These are phyloP conservation scores for Pestalotiopsis sp. DNA, from an alignment of 2,329 filamentous ascomycete species.

Conservation along the genomic window DNA sequence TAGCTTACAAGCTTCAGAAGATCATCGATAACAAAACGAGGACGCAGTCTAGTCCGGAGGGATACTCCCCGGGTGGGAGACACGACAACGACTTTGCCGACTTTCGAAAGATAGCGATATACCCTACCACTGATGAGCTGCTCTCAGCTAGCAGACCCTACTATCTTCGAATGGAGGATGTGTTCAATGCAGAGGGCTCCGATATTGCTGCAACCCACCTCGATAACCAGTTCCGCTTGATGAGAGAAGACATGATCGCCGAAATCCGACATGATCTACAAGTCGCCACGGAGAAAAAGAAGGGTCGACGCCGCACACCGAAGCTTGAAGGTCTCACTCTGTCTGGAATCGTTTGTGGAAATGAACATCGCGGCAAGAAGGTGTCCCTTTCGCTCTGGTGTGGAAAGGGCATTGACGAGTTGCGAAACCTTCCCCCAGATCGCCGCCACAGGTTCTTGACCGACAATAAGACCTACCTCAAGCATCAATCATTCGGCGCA, in stretches of 20 bases:
- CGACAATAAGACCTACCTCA: conserved; percentile 52
- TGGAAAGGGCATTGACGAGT: conserved; percentile 42
- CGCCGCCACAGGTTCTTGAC: conserved; percentile 45
- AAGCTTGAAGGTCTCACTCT: conserved; percentile 35
- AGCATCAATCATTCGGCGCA: conserved; percentile 62
- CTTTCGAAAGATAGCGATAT: conserved; percentile 61
- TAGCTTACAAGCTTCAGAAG: conserved; percentile 41
- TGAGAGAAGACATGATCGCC: conserved; percentile 70
- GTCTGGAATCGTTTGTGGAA: conserved; percentile 36
- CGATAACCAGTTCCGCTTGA: conserved; percentile 71
- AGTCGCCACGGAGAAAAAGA: conserved; percentile 46
- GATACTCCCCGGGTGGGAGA: conserved; percentile 57
- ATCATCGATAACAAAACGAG: conserved; percentile 32
- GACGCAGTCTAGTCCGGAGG: background rate
- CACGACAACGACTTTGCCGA: conserved; percentile 73
- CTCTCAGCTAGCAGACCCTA: conserved; percentile 52
- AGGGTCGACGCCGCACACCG: conserved; percentile 43
- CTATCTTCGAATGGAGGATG: conserved; percentile 52
- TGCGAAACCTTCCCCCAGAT: conserved; percentile 30
- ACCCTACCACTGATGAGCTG: conserved; percentile 69
- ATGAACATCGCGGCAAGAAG: conserved; percentile 26
- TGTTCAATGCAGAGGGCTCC: conserved; percentile 39
- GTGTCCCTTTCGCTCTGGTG: conserved; percentile 42
- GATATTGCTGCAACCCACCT: conserved; percentile 52
- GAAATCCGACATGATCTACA: conserved; percentile 60